phyloP scores from a whole-genome alignment of 2,329 filamentous ascomycete species.

The Ascocoryne sarcoides region DNA sequence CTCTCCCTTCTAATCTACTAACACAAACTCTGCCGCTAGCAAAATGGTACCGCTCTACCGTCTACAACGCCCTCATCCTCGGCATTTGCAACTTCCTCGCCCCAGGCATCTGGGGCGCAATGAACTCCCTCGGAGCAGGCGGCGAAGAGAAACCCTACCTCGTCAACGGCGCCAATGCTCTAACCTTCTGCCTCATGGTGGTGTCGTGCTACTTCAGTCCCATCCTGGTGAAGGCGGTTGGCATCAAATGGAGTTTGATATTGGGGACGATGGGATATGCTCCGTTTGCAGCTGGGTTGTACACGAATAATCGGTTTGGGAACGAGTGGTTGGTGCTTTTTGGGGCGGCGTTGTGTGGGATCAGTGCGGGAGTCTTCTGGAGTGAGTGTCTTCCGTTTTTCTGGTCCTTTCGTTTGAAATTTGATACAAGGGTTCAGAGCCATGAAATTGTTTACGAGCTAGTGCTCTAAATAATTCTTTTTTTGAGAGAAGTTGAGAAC shows the following conservation, averaged over 20 bases:
- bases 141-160: constrained; percentile 56
- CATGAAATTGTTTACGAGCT: too few relatives aligned
- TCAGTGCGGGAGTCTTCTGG: constrained; percentile 61
- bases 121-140: constrained; percentile 66
- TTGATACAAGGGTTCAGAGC: too few relatives aligned
- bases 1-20: background rate
- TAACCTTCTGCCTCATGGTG: constrained; percentile 67
- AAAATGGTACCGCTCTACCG: constrained; percentile 63
- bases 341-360: constrained; percentile 29
- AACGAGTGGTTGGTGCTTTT: constrained; percentile 60
- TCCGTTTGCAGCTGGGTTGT: constrained; percentile 61
- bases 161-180: constrained; percentile 58
- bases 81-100: constrained; percentile 63
- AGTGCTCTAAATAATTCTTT: too few relatives aligned
- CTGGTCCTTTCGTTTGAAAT: too few relatives aligned
- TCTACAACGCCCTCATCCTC: constrained; percentile 64
- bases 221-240: constrained; percentile 55
- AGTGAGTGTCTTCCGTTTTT: too few relatives aligned
- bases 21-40: constrained; percentile 8
- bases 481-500: too few relatives aligned
- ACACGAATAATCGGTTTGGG: constrained; percentile 63
- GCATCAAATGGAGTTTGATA: constrained; percentile 63
- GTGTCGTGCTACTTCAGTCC: constrained; percentile 59
- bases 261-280: constrained; percentile 65
- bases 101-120: constrained; percentile 63